phyloP scores from a whole-genome alignment of 306 rosid species.

The Biancaea sappan region DNA sequence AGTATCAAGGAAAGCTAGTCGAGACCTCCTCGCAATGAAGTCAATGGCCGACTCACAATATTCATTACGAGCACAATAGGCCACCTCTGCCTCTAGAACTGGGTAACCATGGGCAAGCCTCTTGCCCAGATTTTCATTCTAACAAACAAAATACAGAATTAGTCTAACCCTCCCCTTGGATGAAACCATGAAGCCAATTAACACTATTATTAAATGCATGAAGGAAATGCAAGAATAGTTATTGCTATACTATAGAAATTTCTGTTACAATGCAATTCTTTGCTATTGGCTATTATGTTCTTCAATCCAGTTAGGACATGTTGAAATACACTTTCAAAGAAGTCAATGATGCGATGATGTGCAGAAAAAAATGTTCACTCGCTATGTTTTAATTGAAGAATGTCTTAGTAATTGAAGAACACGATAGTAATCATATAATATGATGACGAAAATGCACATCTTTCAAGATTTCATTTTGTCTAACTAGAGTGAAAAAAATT shows the following conservation, averaged over 20 bases:
- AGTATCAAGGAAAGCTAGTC: conserved; percentile 90
- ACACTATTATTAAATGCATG: background rate
- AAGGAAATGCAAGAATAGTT: background rate
- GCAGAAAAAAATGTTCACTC: too few relatives aligned
- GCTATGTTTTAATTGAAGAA: too few relatives aligned
- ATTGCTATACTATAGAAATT: background rate
- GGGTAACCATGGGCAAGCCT: conserved; percentile 94
- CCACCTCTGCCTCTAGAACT: conserved; percentile 88
- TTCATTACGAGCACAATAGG: conserved; percentile 89
- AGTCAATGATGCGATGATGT: too few relatives aligned
- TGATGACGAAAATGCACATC: background rate
- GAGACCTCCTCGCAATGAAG: conserved; percentile 82
- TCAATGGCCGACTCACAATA: conserved; percentile 88
- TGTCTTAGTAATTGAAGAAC: too few relatives aligned
- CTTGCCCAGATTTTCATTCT: conserved; percentile 87
- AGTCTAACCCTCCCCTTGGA: conserved; percentile 5
- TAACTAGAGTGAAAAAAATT: too few relatives aligned
- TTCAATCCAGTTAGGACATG: too few relatives aligned
- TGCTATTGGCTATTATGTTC: too few relatives aligned
- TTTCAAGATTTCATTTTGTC: conserved; percentile 9
- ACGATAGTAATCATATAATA: background rate
- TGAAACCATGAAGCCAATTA: background rate
- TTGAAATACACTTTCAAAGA: too few relatives aligned
- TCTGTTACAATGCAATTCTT: too few relatives aligned
- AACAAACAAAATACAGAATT: conserved; percentile 18